Conservation (phyloP, 192 early-diverging fungal genomes). For the Coemansia sp. region DNA sequence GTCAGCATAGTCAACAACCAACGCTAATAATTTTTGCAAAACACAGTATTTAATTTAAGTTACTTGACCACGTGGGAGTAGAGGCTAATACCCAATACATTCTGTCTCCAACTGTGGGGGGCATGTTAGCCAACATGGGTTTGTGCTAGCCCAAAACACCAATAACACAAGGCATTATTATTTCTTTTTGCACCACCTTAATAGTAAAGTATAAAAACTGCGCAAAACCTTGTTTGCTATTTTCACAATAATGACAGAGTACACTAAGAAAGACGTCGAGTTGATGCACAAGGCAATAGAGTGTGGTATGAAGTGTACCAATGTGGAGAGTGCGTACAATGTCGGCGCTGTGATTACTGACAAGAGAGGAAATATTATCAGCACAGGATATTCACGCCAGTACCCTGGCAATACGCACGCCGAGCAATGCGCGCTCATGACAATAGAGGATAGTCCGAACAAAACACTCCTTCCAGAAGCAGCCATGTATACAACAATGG, state of each 20-base stretch:
- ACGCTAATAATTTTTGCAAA: no score
- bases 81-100: not conserved
- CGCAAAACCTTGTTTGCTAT: not conserved
- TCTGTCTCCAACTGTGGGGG: not conserved
- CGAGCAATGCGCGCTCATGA: conserved; percentile 83
- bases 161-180: not conserved
- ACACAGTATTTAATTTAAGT: not conserved
- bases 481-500: conserved; percentile 90
- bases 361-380: conserved; percentile 53
- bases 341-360: conserved; percentile 82
- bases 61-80: not conserved
- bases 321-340: conserved; percentile 79
- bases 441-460: conserved; percentile 42
- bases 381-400: conserved; percentile 89
- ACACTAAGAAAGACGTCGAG: conserved; percentile 45
- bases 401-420: conserved; percentile 97
- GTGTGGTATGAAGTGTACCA: conserved; percentile 67
- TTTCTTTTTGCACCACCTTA: not conserved
- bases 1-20: no score
- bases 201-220: conserved; percentile 5
- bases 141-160: not conserved
- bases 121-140: not conserved
- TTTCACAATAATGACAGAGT: conserved; percentile 10
- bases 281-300: conserved; percentile 80
- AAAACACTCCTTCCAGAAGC: not conserved